Evolutionary conservation across 352 stramenopile genomes (phyloP), one percentile per base, ranked within the genome.

Genomic region (Phytophthora pluvialis): DNA sequence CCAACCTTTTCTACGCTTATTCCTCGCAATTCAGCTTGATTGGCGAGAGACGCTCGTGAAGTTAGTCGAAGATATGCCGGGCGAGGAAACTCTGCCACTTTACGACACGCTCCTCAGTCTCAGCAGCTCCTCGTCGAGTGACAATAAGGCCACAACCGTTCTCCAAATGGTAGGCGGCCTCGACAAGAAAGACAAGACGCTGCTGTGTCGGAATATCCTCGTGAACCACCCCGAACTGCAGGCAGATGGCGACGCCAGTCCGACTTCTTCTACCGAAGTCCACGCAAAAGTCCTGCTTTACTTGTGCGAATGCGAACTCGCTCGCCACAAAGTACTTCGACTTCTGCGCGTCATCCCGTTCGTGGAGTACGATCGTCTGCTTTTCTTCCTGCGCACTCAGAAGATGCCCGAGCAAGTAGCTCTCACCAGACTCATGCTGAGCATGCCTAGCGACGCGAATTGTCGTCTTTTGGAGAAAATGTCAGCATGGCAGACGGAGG

Each of bases 391-490:
- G 28, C 73, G 76, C 13, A 87, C 80, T 0, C 83, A 91, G 54
- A 71, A 73, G 0, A 73, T 84, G 26, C 62, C 79, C 0, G 80
- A 91, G 60, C 83, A 91, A 73, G 72, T 78, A 10, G 70, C 72
- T 3, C 62, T 90, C 3, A 83, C 80, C 4, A 77, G 76, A n/a
- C 71, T 91, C 44, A 88, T 90, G 80, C 59, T 84, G 5, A 83
- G 73, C 46, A 77, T 91, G 6, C 67, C 80, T 0, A 67, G 38
- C 6, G 67, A 73, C 8, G 75, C 73, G 0, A 90, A 87, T 48
- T 73, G 65, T 40, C 79, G 80, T 0, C 35, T 90, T 8, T 70
- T 91, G 6, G 46, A 51, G 3, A 85, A 87, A 43, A 48, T 91
- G 9, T 64, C 66, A 4, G 40, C 45, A 25, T 67, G 88, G 33